Evolutionary conservation across 1,139 yeast species (phyloP).

Genomic region (Saccharomyces hybrid): DNA sequence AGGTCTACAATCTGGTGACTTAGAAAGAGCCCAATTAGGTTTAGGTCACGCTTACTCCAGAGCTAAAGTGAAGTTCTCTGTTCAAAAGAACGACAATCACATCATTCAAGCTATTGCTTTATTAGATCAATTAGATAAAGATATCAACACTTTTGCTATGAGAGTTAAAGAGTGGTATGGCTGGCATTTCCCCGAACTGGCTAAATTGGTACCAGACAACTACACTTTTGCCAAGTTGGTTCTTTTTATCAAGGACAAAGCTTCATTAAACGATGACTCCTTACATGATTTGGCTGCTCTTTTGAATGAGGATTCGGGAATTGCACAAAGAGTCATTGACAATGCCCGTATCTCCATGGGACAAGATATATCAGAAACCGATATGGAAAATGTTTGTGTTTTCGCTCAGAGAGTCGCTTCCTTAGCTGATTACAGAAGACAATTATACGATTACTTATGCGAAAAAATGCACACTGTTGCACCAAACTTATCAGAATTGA

Average conservation of each 20-base stretch:
- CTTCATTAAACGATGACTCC: constrained; percentile 72
- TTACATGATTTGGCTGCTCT: constrained; percentile 84
- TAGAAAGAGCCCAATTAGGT: constrained; percentile 97
- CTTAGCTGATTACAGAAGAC: constrained; percentile 86
- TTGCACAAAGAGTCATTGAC: constrained; percentile 86
- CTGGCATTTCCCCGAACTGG: constrained; percentile 99
- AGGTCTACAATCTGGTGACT: constrained; percentile 89
- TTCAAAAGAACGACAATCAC: constrained; percentile 97
- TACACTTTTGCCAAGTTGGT: constrained; percentile 80
- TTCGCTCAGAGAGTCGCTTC: constrained; percentile 94
- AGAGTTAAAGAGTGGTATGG: constrained; percentile 99
- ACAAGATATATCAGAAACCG: constrained; percentile 91
- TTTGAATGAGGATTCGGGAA: constrained; percentile 86
- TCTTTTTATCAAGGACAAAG: constrained; percentile 78
- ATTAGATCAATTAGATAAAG: constrained; percentile 94
- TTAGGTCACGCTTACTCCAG: constrained; percentile 98
- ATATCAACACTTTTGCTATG: constrained; percentile 96
- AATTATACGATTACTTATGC: constrained; percentile 76
- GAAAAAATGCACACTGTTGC: constrained; percentile 98
- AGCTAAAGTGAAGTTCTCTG: constrained; percentile 97
- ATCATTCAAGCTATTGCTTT: constrained; percentile 97
- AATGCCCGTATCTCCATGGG: constrained; percentile 98
- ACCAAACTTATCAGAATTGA: constrained; percentile 91
- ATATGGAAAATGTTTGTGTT: constrained; percentile 80
- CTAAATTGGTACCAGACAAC: constrained; percentile 90